Evolutionary conservation across 805 yeast genomes (phyloP).

Genomic region (Teunomyces stri): DNA sequence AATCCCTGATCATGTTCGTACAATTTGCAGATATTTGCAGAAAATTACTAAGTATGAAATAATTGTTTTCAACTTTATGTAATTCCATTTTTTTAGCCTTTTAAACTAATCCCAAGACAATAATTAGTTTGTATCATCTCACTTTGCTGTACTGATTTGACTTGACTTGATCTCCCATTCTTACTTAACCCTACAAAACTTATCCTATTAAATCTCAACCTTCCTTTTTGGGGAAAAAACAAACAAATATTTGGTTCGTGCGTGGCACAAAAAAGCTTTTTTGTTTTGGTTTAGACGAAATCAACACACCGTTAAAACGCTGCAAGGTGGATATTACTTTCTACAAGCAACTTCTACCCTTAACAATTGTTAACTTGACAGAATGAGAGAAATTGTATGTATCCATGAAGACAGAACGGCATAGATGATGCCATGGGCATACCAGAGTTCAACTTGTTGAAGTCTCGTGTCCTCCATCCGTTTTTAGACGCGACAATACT

Average conservation of each 20-base stretch:
- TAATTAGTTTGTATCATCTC: too few relatives aligned
- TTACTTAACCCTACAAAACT: neutral
- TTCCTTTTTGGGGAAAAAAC: neutral
- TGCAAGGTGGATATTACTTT: constrained; percentile 9
- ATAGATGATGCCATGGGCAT: neutral
- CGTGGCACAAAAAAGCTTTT: constrained; percentile 1
- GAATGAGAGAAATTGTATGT: constrained; percentile 32
- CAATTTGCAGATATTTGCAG: too few relatives aligned
- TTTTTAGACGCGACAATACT: constrained; percentile 10
- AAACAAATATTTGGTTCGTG: neutral
- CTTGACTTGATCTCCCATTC: too few relatives aligned
- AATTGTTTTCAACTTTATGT: too few relatives aligned
- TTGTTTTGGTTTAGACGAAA: constrained; percentile 6
- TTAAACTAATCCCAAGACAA: too few relatives aligned
- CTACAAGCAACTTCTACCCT: constrained; percentile 8
- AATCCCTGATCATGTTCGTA: too few relatives aligned
- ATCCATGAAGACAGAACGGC: neutral
- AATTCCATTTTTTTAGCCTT: too few relatives aligned
- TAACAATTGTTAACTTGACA: constrained; percentile 7
- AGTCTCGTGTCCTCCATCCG: neutral
- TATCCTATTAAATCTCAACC: neutral
- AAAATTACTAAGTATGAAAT: too few relatives aligned
- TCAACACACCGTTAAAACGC: constrained; percentile 9
- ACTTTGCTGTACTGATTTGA: too few relatives aligned
- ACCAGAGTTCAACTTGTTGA: neutral